phyloP scores from a whole-genome alignment of 179 eudicot genomes.

The Sideroxylon spinosum region DNA sequence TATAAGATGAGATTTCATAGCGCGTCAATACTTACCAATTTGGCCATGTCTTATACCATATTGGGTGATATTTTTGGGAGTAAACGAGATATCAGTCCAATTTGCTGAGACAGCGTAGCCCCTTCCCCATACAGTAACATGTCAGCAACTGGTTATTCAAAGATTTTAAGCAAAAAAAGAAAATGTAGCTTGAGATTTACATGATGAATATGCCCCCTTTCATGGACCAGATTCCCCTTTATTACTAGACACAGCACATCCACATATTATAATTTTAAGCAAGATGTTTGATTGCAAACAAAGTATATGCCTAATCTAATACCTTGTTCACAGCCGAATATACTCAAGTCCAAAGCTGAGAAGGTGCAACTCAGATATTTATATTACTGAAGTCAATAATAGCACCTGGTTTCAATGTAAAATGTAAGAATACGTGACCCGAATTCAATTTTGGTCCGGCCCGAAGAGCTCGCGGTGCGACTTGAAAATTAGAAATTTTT shows the following conservation, averaged over 20 bases:
- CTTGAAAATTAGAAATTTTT: no score
- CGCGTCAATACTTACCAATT: no score
- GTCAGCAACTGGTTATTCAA: neutral
- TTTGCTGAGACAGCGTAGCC: neutral
- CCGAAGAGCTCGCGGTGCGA: no score
- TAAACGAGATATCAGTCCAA: neutral
- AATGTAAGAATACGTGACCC: neutral
- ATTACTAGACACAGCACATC: neutral
- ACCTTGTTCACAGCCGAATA: neutral
- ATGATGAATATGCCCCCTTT: neutral
- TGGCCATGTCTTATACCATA: no score
- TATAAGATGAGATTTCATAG: no score
- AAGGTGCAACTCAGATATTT: neutral
- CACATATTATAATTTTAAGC: neutral
- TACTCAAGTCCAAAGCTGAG: neutral
- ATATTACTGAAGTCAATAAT: neutral
- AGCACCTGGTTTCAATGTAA: neutral
- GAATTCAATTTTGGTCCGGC: no score
- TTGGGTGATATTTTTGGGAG: neutral
- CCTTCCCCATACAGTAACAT: neutral
- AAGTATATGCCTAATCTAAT: neutral
- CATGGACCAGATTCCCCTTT: neutral
- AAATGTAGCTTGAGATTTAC: neutral
- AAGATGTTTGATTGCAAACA: neutral
- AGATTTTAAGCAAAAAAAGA: neutral